These are phyloP conservation scores for Backusella sp. DNA, from an alignment of 192 early-diverging fungal genomes.

Conservation along the genomic window DNA sequence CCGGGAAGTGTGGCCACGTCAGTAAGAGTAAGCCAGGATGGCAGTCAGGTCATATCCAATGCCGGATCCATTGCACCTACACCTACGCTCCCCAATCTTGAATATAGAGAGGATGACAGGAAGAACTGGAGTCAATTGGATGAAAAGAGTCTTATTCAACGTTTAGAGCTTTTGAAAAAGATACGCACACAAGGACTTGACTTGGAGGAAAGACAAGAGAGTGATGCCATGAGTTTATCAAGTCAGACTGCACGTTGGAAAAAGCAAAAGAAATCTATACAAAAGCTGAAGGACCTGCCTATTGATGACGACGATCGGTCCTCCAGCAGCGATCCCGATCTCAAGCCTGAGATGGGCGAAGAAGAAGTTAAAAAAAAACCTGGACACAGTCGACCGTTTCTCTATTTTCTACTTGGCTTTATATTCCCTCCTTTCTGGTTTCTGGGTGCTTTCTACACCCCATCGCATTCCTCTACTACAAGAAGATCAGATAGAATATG, in stretches of 20 bases:
- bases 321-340: background rate
- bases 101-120: background rate
- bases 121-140: background rate
- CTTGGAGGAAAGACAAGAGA: background rate
- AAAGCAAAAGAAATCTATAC: constrained; percentile 2
- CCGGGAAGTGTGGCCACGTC: background rate
- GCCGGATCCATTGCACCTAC: background rate
- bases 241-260: constrained; percentile 10
- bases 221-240: background rate
- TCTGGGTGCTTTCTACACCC: constrained; percentile 16
- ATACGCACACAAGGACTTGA: constrained; percentile 2
- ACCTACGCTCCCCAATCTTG: constrained; percentile 14
- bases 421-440: constrained; percentile 29
- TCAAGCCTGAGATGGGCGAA: background rate
- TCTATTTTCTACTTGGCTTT: constrained; percentile 27
- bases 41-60: background rate
- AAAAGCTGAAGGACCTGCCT: background rate
- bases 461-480: constrained; percentile 5
- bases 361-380: background rate
- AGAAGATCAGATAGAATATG: constrained; percentile 23
- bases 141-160: background rate
- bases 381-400: constrained; percentile 16
- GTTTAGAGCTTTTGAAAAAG: constrained; percentile 11
- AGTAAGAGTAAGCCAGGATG: background rate
- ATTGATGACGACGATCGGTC: background rate